These are phyloP conservation scores for Solanum virginianum DNA, from an alignment of 257 asterid species.

Conservation along the genomic window DNA sequence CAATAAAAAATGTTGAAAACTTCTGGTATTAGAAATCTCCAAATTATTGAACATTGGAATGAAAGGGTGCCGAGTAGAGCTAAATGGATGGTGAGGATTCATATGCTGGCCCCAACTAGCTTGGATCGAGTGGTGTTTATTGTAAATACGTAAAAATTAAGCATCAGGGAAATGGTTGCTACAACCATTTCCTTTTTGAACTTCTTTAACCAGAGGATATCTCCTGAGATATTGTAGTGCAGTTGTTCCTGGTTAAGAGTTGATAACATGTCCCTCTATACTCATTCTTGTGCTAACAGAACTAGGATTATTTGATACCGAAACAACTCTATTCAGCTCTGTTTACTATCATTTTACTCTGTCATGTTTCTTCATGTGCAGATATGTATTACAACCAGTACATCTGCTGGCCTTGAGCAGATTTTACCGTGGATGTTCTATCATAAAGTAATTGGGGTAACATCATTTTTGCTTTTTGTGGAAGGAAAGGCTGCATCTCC, in stretches of 20 bases:
- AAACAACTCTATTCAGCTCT: background rate
- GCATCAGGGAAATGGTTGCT: background rate
- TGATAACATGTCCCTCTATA: background rate
- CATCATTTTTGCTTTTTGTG: slow-evolving; percentile 46
- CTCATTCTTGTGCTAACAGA: background rate
- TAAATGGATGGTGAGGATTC: background rate
- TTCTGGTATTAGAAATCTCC: background rate
- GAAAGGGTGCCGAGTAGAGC: background rate
- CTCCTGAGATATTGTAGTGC: background rate
- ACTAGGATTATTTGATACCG: background rate
- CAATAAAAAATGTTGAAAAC: background rate
- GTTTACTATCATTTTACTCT: background rate
- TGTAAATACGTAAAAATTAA: too few species aligned
- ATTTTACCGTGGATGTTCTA: slow-evolving; percentile 71
- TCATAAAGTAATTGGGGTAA: slow-evolving; percentile 49
- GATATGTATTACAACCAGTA: slow-evolving; percentile 54
- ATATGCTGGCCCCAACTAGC: background rate
- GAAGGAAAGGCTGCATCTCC: slow-evolving; percentile 48
- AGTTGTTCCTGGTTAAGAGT: background rate
- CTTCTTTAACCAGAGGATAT: background rate
- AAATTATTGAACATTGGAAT: background rate
- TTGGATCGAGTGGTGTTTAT: background rate
- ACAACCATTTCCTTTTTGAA: background rate
- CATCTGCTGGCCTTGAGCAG: slow-evolving; percentile 53
- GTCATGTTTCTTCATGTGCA: slow-evolving; percentile 10